Percentiles rank a stretch among this genome's conserved stretches.
Evolutionary conservation across 768 basidiomycete genomes (phyloP).

Genomic region (Suillus fuscotomentosus): DNA sequence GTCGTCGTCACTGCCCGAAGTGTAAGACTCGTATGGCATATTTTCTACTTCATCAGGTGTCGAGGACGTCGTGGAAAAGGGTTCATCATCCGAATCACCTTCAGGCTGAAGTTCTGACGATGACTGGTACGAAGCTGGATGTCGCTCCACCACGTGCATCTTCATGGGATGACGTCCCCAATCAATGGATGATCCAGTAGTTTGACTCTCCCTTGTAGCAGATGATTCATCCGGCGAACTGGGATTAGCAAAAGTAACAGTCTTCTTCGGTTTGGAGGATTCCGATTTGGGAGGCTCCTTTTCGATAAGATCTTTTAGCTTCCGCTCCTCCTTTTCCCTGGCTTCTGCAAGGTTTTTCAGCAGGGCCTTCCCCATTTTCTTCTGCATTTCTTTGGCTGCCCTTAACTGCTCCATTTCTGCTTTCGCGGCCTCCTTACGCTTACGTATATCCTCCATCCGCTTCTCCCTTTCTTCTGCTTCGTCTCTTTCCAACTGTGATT

Average conservation of each 20-base stretch:
- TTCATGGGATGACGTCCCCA: slow-evolving; percentile 66
- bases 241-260: slow-evolving; percentile 60
- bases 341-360: slow-evolving; percentile 41
- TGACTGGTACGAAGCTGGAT: slow-evolving; percentile 32
- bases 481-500: slow-evolving; percentile 39
- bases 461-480: slow-evolving; percentile 39
- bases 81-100: slow-evolving; percentile 72
- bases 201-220: slow-evolving; percentile 15
- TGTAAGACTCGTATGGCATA: slow-evolving; percentile 12
- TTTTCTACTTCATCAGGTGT: slow-evolving; percentile 20
- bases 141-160: slow-evolving; percentile 65
- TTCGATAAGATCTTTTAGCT: slow-evolving; percentile 29
- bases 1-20: slow-evolving; percentile 22
- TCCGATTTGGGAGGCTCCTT: slow-evolving; percentile 17
- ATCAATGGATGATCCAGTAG: slow-evolving; percentile 21
- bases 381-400: slow-evolving; percentile 54
- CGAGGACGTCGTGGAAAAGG: slow-evolving; percentile 35
- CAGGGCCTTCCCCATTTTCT: slow-evolving; percentile 76
- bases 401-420: slow-evolving; percentile 39
- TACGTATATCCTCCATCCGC: slow-evolving; percentile 47
- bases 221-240: slow-evolving; percentile 19
- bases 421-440: slow-evolving; percentile 48
- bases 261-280: slow-evolving; percentile 48
- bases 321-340: slow-evolving; percentile 38
- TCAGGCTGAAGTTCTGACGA: slow-evolving; percentile 6